Evolutionary conservation across 352 stramenopile genomes (phyloP), one percentile per base, ranked within the genome.

Genomic region (Globisporangium viniferum): DNA sequence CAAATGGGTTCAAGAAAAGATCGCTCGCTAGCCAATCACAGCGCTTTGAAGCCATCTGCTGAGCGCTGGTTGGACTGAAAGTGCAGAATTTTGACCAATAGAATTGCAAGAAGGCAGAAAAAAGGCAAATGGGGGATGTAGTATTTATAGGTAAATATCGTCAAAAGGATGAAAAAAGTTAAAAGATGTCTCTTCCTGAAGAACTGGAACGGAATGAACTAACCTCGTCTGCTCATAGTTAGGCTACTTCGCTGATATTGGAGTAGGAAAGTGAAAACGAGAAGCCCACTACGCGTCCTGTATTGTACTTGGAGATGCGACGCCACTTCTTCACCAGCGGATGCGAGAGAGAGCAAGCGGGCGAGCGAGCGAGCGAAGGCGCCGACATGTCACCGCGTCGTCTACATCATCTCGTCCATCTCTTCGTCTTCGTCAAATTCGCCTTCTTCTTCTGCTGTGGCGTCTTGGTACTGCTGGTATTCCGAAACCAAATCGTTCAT

Each of bases 381-480:
- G 24, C 36, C 48, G 41, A 31, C 53, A 56, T 22, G 73, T 57
- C 54, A 71, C 62, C 73, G 80, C 73, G 66, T 75, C 76, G 64
- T 86, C 78, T 95, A 95, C 88, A 95, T 95, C 87, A 96, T 96
- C 78, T 97, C 89, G 73, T 97, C 91, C 79, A 97, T 97, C 66
- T 97, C 91, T 72, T 98, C 94, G 68, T 97, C 93, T 77, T 98
- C 94, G 69, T 98, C 95, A 76, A 98, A 98, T 76, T 99, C 96
- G 69, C 94, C 97, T 77, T 99, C 97, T 72, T 99, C 97, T 82
- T 99, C 97, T 77, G 96, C 96, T 66, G 97, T 99, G 51, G 98
- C 98, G 74, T 99, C 98, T 82, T 99, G 98, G 89, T 99, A 99
- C 84, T 99, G 98, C 87, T 99, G 98, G 89, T 99, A 99, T 84